These are phyloP conservation scores for Chlamydomonas reinhardtii DNA, from an alignment of 163 green algal genomes.

Conservation along the genomic window DNA sequence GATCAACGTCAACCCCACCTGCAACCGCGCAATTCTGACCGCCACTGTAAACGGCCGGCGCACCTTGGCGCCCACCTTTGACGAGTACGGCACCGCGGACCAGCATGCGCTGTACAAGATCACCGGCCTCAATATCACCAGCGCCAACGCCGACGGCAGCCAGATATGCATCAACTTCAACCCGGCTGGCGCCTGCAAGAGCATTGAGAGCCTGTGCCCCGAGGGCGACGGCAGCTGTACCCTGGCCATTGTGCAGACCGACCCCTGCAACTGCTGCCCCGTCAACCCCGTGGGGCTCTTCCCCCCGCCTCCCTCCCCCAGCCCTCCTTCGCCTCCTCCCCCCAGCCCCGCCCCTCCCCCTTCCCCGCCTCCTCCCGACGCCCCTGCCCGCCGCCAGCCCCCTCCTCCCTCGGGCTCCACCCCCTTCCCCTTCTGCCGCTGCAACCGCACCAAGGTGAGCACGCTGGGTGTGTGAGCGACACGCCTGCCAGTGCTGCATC, in stretches of 20 bases:
- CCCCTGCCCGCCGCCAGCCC: too few relatives aligned
- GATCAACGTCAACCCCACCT: conserved; percentile 3
- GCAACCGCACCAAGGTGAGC: too few relatives aligned
- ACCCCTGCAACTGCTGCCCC: conserved; percentile 11
- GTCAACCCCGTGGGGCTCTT: conserved; percentile 5
- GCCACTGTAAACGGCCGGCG: conserved; percentile 1
- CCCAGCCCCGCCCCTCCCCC: too few relatives aligned
- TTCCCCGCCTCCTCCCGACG: too few relatives aligned
- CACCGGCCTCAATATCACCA: neutral
- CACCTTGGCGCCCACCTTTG: neutral
- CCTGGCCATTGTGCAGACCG: conserved; percentile 5
- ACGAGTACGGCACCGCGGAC: neutral
- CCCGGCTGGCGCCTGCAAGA: too few relatives aligned
- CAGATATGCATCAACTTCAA: too few relatives aligned
- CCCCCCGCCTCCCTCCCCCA: too few relatives aligned
- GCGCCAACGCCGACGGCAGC: too few relatives aligned
- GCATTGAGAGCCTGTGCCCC: neutral
- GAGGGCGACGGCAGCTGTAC: conserved; percentile 5
- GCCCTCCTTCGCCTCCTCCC: too few relatives aligned
- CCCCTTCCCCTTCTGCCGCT: neutral
- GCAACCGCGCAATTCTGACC: neutral
- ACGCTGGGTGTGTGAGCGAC: too few relatives aligned
- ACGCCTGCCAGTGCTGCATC: too few relatives aligned
- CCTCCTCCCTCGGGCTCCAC: too few relatives aligned
- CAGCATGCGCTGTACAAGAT: conserved; percentile 15